Evolutionary conservation across 2,329 filamentous ascomycete genomes (phyloP), one percentile per base, ranked within the genome.

Genomic region (Aureobasidium zeae): DNA sequence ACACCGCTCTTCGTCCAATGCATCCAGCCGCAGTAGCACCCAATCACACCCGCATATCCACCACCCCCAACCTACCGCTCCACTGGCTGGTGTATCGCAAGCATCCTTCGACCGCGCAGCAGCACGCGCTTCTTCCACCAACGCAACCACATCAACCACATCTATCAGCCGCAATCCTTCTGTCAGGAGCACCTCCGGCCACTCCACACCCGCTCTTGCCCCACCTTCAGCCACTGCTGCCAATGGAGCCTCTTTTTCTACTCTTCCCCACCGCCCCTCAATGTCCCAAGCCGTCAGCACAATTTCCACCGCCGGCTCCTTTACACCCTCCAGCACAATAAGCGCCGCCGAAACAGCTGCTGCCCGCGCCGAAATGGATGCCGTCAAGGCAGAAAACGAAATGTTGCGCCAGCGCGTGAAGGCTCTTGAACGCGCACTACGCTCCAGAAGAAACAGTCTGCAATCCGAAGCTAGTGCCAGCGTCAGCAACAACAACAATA

Each of bases 301-400:
- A 30, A 45, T n/a, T 12, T 57, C 56, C 12, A 56, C 49, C 4
- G 49, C 53, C 15, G 57, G 53, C 29, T 51, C 5, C 50, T 52
- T 10, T 49, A 48, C 20, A 52, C 53, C 17, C 48, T 34, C 39
- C 17, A 52, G 54, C 8, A 54, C 55, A 36, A 53, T 55, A 26
- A 51, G 54, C 48, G 53, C 54, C 38, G 57, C 64, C 25, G 68
- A 70, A 49, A 62, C 66, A 2, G 61, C 65, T 33, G 57, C 62
- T 34, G 65, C 68, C 33, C 57, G 62, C 29, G 60, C 61, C 7
- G 69, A 71, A 55, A 55, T 71, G 44, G 69, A 71, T 49, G 63
- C 66, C 39, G 68, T 68, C 25, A 71, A 71, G 57, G 57, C 57
- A 32, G 69, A 72, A 56, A 72, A 72, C 54, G 69, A 71, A 35